A percentile compares a stretch with the other conserved stretches of the same genome.
phyloP scores from a whole-genome alignment of 257 asterid species.

The Echium plantagineum region DNA sequence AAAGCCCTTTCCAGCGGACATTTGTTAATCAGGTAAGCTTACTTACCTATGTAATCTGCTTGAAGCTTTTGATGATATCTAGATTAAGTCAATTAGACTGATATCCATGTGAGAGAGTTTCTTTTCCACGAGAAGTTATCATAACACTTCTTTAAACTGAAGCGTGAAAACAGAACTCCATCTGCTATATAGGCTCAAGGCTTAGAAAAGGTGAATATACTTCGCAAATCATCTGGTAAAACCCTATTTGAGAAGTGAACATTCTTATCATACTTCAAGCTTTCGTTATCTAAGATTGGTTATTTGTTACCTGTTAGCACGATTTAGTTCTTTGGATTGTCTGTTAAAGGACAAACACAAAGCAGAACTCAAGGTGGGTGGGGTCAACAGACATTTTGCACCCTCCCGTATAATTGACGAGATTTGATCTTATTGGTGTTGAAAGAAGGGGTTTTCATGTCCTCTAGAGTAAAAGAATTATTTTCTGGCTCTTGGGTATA shows the following conservation, averaged over 20 bases:
- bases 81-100: neutral
- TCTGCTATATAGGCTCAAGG: neutral
- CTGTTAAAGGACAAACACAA: too few relatives aligned
- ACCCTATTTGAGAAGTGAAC: neutral
- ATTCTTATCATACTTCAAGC: neutral
- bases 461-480: too few relatives aligned
- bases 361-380: too few relatives aligned
- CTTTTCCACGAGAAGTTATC: neutral
- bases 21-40: conserved; percentile 77
- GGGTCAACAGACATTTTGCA: too few relatives aligned
- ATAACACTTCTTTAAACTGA: neutral
- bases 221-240: neutral
- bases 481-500: too few relatives aligned
- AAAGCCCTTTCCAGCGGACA: conserved; percentile 91
- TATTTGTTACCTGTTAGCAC: neutral
- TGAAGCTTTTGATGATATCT: neutral
- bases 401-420: too few relatives aligned
- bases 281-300: neutral
- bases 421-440: too few relatives aligned
- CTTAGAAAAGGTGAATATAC: neutral
- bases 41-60: conserved; percentile 1
- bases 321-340: neutral
- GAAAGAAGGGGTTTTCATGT: too few relatives aligned
- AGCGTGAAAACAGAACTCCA: neutral
- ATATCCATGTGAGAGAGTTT: neutral